phyloP scores from a whole-genome alignment of 176 grass and related monocot genomes.

The Aegilops umbellulata region DNA sequence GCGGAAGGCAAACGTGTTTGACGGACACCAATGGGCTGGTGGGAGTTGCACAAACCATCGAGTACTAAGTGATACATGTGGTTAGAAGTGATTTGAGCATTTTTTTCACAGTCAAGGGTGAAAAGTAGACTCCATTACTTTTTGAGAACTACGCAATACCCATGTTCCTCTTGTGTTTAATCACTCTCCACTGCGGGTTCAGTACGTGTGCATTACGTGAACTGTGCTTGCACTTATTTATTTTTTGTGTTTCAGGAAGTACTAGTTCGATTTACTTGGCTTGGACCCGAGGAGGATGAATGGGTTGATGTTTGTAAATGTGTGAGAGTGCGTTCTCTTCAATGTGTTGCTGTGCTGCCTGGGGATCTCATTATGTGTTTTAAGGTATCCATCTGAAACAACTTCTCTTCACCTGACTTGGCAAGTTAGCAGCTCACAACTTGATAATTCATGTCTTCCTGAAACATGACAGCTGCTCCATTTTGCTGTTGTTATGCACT shows the following conservation, averaged over 20 bases:
- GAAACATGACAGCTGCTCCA: too few relatives aligned
- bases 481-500: too few relatives aligned
- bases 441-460: too few relatives aligned
- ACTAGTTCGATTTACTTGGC: constrained; percentile 69
- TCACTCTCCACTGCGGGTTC: not conserved
- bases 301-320: constrained; percentile 77
- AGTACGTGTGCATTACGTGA: not conserved
- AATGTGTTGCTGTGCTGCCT: constrained; percentile 72
- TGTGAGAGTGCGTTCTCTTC: constrained; percentile 64
- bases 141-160: not conserved
- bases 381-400: constrained; percentile 37
- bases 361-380: constrained; percentile 81
- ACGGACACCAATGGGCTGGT: not conserved
- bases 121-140: not conserved
- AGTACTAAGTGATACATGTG: not conserved
- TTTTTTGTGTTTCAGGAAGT: constrained; percentile 54
- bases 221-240: not conserved
- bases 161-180: not conserved
- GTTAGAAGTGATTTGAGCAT: not conserved
- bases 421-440: not conserved
- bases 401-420: not conserved
- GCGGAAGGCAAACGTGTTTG: not conserved
- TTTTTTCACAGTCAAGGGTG: not conserved
- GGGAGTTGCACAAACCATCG: not conserved
- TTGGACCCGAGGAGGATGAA: constrained; percentile 82